A percentile compares a stretch with the other conserved stretches of the same genome.
phyloP scores from a whole-genome alignment of 192 early-diverging fungal species.

The Fimicolochytrium jonesii region DNA sequence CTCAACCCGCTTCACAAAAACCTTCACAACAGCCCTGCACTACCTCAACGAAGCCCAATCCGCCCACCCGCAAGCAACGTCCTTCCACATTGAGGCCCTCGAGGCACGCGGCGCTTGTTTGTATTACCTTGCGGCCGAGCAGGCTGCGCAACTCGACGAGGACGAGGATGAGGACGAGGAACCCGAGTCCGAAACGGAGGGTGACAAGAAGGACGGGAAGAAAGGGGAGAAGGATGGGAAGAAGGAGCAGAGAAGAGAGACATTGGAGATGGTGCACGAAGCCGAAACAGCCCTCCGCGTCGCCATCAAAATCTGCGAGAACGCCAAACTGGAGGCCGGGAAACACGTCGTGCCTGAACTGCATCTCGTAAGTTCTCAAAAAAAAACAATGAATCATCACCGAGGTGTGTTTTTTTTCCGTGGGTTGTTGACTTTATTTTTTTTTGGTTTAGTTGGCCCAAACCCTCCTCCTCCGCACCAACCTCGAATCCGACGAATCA shows the following conservation, averaged over 20 bases:
- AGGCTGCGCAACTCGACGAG: neutral
- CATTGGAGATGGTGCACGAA: neutral
- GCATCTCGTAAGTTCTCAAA: neutral
- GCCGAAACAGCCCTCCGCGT: too few species aligned
- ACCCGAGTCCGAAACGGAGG: neutral
- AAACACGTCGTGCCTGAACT: neutral
- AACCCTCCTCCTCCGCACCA: constrained; percentile 12
- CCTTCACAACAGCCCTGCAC: constrained; percentile 7
- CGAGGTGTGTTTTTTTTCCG: neutral
- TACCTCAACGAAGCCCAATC: constrained; percentile 14
- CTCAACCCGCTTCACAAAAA: neutral
- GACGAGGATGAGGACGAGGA: neutral
- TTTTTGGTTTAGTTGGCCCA: constrained; percentile 6
- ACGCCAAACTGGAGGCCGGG: too few species aligned
- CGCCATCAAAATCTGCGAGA: too few species aligned
- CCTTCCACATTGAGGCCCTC: constrained; percentile 3
- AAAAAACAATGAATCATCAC: neutral
- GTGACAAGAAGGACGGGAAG: neutral
- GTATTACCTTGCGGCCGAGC: constrained; percentile 4
- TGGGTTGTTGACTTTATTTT: neutral
- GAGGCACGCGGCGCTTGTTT: constrained; percentile 11
- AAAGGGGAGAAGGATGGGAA: neutral
- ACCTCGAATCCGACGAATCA: constrained; percentile 10
- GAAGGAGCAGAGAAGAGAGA: neutral
- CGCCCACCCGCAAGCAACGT: neutral